A percentile compares a stretch with the other conserved stretches of the same genome.
phyloP scores from a whole-genome alignment of 371 early-diverging fungal genomes.

The Conidiobolus incongruus region DNA sequence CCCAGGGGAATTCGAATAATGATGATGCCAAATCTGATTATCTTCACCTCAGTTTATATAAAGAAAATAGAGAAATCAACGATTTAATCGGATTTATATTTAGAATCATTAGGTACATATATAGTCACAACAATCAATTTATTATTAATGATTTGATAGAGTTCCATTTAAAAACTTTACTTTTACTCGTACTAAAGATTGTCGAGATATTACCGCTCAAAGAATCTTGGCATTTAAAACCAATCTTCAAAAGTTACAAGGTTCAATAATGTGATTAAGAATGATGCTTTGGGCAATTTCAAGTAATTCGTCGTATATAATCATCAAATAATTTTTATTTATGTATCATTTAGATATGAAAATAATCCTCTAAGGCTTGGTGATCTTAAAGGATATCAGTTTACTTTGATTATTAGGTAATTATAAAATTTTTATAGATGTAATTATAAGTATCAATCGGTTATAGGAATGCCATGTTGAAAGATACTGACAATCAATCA shows the following conservation, averaged over 20 bases:
- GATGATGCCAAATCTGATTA: conserved; percentile 45
- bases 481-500: conserved; percentile 3
- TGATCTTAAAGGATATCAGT: conserved; percentile 73
- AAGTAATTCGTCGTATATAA: conserved; percentile 14
- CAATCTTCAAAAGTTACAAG: conserved; percentile 26
- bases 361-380: conserved; percentile 47
- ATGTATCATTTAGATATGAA: conserved; percentile 19
- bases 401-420: conserved; percentile 12
- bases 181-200: conserved; percentile 97
- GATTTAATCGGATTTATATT: conserved; percentile 44
- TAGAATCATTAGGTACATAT: conserved; percentile 15
- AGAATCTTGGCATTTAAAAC: conserved; percentile 47
- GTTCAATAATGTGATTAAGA: conserved; percentile 25
- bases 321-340: neutral
- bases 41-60: conserved; percentile 62
- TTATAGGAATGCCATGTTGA: conserved; percentile 11
- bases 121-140: neutral
- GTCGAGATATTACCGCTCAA: conserved; percentile 87
- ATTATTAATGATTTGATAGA: conserved; percentile 9
- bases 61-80: conserved; percentile 79
- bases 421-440: neutral
- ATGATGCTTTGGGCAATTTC: conserved; percentile 54
- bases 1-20: no score
- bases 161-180: conserved; percentile 26
- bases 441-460: conserved; percentile 2